Base-by-base conservation (phyloP, 306 rosid genomes). In the Prunus mira region DNA sequence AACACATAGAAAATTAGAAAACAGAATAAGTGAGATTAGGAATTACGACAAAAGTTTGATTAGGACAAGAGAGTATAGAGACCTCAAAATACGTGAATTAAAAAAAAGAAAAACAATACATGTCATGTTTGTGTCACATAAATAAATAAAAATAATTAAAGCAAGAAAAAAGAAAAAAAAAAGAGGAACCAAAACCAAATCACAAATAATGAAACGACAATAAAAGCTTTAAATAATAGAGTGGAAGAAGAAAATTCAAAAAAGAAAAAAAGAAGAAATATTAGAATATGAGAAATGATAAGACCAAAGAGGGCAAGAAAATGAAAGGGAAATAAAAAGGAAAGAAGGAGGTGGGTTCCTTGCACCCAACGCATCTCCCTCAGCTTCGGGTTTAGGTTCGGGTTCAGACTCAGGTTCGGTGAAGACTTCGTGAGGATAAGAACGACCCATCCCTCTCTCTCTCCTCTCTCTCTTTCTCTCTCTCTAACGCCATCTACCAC, bases 371-470 rank as follows among this genome's bases (percentile, higher is more conserved):
- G 97, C 88, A 91, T 87, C 83, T 86, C 11, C 18, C 3, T 57
- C 49, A 5, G 82, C 62, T 30, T 79, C 43, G 27, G 82, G 62
- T 20, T 56, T 18, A n/a, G 89, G 32, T 74, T 84, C 14, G 75
- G 91, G 85, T 69, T 47, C 76, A 74, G 58, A 32, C 28, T 12
- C 38, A 24, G 83, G 49, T 15, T 75, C 78, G 76, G 73, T 74
- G 90, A 75, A 65, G 96, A 92, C 97, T 91, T 92, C 75, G 84
- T 78, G 83, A 58, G 90, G 98, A 96, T 96, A 96, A 96, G 98
- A 87, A 92, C 96, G 93, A 83, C 87, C 83, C 79, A 28, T 54
- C 34, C 11, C 65, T 3, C 58, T 71, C 41, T 70, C 70, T 75
- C 83, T 82, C 81, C 78, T 78, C 71, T 62, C 15, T 78, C 67